phyloP scores from a whole-genome alignment of 371 early-diverging fungal species.

The Syncephalastrum sp. region DNA sequence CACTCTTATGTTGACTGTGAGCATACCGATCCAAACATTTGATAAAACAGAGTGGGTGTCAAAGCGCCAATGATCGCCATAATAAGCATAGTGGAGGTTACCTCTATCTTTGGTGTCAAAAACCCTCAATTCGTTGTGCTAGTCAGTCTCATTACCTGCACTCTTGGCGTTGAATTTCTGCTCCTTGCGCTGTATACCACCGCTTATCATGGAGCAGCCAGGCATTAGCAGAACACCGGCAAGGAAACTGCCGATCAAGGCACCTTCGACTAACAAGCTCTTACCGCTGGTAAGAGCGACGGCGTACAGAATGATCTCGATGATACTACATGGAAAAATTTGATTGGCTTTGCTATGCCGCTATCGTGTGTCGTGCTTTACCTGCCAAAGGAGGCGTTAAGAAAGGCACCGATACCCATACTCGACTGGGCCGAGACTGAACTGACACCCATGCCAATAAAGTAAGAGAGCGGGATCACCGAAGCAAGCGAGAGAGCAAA shows the following conservation, averaged over 20 bases:
- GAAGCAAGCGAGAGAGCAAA: constrained; percentile 80
- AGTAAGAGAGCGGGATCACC: constrained; percentile 91
- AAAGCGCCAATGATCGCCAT: constrained; percentile 92
- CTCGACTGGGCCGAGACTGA: constrained; percentile 95
- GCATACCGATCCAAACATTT: constrained; percentile 80
- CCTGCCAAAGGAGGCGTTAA: constrained; percentile 94
- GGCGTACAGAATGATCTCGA: constrained; percentile 91
- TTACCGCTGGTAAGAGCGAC: constrained; percentile 89
- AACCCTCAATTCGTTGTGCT: not conserved
- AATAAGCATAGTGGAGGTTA: constrained; percentile 94
- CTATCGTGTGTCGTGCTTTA: too few species aligned
- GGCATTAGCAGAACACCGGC: constrained; percentile 90
- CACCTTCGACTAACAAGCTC: constrained; percentile 86
- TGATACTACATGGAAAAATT: constrained; percentile 55
- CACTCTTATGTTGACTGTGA: not conserved
- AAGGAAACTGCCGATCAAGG: constrained; percentile 89
- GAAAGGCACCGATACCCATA: constrained; percentile 89
- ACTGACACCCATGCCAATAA: constrained; percentile 96
- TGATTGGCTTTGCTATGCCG: too few species aligned
- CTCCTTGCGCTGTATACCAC: constrained; percentile 89
- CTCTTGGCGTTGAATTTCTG: constrained; percentile 93
- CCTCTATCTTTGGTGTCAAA: constrained; percentile 45
- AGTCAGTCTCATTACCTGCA: constrained; percentile 56
- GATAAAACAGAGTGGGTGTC: constrained; percentile 93
- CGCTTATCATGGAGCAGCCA: constrained; percentile 91